Base-by-base conservation (phyloP, 345 rosid genomes). In the Draba incana region DNA sequence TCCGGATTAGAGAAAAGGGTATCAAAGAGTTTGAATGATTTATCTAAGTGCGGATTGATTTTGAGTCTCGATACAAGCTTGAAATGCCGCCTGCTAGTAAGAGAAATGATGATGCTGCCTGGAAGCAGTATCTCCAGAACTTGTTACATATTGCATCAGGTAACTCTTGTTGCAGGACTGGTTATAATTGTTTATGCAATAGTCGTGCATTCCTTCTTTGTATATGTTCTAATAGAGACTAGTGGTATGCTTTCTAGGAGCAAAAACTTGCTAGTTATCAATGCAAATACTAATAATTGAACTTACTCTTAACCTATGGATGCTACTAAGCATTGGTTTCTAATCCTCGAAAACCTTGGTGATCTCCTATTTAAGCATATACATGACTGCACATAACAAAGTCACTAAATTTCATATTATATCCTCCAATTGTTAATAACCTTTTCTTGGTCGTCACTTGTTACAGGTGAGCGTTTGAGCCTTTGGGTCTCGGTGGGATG, bases 401-500 rank as follows among this genome's bases (percentile, higher is more conserved):
- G 8, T 46, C 56, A 25, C 4, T 33, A 55, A 25, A 23, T 68
- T 23, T 51, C 27, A 60, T 16, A 37, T 14, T 53, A 23, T 16
- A 37, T 24, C 56, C 14, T 59, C 27, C 10, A 44, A n/a, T 25
- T 11, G 27, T 27, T 60, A 10, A 43, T 8, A 8, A 2, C 39
- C 9, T 51, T 61, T 60, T 33, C 50, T 35, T 47, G 60, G 74
- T 44, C 14, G 24, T 74, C 8, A 59, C n/a, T 55, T 55, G 48
- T 30, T 4, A 63, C 71, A 88, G 99, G 99, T 74, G 98, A 92
- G 77, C 90, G 96, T 41, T 80, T 89, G 80, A 95, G 97, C 74
- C 96, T 97, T 4, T 95, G 98, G 99, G 85, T 95, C 69, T 86
- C 96, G 4, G 79, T 69, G 6, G 98, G 99, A 59, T 95, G 99